Evolutionary conservation across 495 filamentous ascomycete genomes (phyloP).

Genomic region (Penicillium parvum): DNA sequence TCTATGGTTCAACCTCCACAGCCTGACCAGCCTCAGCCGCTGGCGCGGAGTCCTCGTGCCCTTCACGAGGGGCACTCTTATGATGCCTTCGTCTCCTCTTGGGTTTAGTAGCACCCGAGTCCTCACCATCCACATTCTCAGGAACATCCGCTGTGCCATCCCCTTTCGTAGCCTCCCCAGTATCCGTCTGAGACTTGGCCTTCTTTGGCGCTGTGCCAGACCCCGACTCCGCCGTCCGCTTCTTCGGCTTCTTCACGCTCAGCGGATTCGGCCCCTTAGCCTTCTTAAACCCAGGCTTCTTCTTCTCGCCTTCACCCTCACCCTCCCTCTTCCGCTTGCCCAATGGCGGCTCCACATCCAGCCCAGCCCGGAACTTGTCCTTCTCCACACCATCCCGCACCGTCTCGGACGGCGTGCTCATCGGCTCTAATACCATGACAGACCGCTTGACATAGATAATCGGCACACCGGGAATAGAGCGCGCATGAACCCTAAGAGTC

Average conservation of each 20-base stretch:
- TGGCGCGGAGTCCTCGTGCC: constrained; percentile 14
- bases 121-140: constrained; percentile 21
- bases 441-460: constrained; percentile 78
- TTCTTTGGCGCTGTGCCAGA: constrained; percentile 14
- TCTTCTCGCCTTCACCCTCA: constrained; percentile 38
- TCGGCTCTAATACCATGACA: constrained; percentile 88
- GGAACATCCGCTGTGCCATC: constrained; percentile 2
- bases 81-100: constrained; percentile 50
- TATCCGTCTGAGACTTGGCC: constrained; percentile 12
- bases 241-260: constrained; percentile 81
- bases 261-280: constrained; percentile 85
- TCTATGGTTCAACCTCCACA: constrained; percentile 24
- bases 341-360: constrained; percentile 45
- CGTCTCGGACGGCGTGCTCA: constrained; percentile 60
- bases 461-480: constrained; percentile 65
- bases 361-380: constrained; percentile 68
- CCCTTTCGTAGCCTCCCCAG: neutral
- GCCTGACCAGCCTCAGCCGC: constrained; percentile 14
- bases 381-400: constrained; percentile 65
- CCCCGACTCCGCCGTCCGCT: constrained; percentile 24
- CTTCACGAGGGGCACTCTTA: constrained; percentile 23
- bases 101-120: constrained; percentile 17
- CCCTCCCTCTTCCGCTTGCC: constrained; percentile 41
- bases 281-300: constrained; percentile 65
- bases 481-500: constrained; percentile 30